Evolutionary conservation across 805 yeast genomes (phyloP), one percentile per base, ranked within the genome.

Genomic region (Yueomyces sp.): DNA sequence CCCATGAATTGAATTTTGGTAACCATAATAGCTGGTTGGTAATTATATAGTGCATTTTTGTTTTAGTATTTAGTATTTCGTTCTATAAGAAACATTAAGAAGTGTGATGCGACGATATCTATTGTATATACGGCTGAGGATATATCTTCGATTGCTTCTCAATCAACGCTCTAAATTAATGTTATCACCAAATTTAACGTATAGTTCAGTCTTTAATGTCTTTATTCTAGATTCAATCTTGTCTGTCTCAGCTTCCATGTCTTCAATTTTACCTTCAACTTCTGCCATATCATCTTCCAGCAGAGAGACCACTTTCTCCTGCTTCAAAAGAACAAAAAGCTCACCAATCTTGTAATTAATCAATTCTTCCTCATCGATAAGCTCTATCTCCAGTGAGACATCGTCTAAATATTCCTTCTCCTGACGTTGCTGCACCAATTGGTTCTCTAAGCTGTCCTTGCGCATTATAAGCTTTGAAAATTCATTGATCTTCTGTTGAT

Each of bases 341-440:
- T 84, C 94, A 4, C 96, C 96, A 19, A 90, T 65, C 51, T 81
- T 82, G 63, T 86, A 90, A 51, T 79, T 81, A 6, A 81, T 65
- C 45, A 70, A 64, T 38, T 81, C 87, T 44, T 79, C 87, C 52
- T 75, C 79, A 50, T 90, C 97, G 31, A 86, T 64, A 39, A 92
- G 72, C 62, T 90, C 97, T 38, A 90, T 69, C 56, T 90, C 98
- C 55, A 85, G 56, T 5, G 84, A 68, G 33, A 86, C 79, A 56
- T 90, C 97, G 52, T 86, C 95, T 31, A 90, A 65, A 54, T 85
- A 85, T 55, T 87, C 96, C 52, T 86, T 85, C 53, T 86, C 95
- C 47, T 76, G 73, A 51, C 71, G 67, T 47, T 70, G 66, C 44
- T 64, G 63, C 26, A 67, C 64, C 34, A 83, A 65, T 41, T 70